Evolutionary conservation across 768 basidiomycete genomes (phyloP).

Genomic region (Chiua virens): DNA sequence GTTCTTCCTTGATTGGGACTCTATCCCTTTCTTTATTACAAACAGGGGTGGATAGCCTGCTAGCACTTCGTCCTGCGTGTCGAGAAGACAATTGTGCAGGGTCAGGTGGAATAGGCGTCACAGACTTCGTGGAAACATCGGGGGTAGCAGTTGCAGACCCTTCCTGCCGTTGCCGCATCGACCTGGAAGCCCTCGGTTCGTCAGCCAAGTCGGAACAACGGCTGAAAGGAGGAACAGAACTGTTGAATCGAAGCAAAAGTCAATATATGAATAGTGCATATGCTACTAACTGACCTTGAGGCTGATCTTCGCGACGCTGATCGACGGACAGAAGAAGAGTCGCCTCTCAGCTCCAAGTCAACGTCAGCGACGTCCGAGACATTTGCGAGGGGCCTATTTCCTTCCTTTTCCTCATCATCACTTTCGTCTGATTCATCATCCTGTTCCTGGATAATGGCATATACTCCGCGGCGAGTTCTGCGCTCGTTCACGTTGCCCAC

Average conservation of each 20-base stretch:
- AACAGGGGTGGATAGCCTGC: conserved; percentile 31
- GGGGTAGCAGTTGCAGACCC: conserved; percentile 43
- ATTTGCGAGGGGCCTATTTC: conserved; percentile 46
- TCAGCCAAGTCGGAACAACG: conserved; percentile 29
- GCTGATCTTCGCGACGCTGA: conserved; percentile 28
- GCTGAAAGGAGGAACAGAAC: conserved; percentile 27
- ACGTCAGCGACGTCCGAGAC: conserved; percentile 47
- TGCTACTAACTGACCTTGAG: conserved; percentile 22
- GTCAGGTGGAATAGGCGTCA: conserved; percentile 34
- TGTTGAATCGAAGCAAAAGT: conserved; percentile 11
- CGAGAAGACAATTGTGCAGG: conserved; percentile 27
- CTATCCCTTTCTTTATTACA: conserved; percentile 40
- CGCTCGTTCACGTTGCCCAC: conserved; percentile 72
- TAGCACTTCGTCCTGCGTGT: conserved; percentile 30
- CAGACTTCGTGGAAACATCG: conserved; percentile 44
- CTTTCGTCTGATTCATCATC: conserved; percentile 64
- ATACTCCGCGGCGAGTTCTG: conserved; percentile 79
- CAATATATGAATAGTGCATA: conserved; percentile 5
- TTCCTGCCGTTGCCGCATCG: conserved; percentile 59
- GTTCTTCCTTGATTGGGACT: conserved; percentile 45
- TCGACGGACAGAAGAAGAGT: conserved; percentile 19
- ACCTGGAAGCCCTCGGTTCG: conserved; percentile 40
- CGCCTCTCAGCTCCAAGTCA: conserved; percentile 51
- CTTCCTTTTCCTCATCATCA: conserved; percentile 52
- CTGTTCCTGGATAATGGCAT: conserved; percentile 62